A percentile compares a stretch with the other conserved stretches of the same genome.
phyloP scores from a whole-genome alignment of 495 filamentous ascomycete species.

The Astrothelium subdiscretum region DNA sequence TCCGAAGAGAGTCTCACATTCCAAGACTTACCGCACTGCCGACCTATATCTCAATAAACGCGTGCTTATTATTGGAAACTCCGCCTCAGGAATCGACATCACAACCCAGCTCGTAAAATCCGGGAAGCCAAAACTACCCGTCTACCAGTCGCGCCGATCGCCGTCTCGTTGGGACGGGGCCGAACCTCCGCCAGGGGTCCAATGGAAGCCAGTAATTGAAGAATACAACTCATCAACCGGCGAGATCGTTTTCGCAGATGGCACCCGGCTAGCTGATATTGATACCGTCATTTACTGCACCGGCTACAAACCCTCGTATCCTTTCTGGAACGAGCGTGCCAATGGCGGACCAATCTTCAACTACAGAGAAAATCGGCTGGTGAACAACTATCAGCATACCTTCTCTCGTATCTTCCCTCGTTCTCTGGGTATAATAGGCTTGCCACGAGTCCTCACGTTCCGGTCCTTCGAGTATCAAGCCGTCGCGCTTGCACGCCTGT shows the following conservation, averaged over 20 bases:
- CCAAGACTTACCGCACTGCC: constrained; percentile 35
- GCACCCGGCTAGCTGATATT: constrained; percentile 28
- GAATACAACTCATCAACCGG: constrained; percentile 25
- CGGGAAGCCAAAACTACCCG: constrained; percentile 24
- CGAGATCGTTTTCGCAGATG: constrained; percentile 35
- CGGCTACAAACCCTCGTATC: constrained; percentile 37
- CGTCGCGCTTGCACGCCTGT: constrained; percentile 36
- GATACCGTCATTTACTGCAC: constrained; percentile 40
- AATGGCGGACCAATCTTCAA: constrained; percentile 34
- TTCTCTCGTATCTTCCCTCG: constrained; percentile 31
- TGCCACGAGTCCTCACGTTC: constrained; percentile 37
- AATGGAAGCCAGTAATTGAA: constrained; percentile 35
- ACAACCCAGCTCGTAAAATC: constrained; percentile 27
- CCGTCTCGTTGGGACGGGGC: constrained; percentile 35
- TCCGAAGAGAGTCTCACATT: constrained; percentile 34
- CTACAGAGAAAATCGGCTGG: constrained; percentile 26
- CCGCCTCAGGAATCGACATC: constrained; percentile 40
- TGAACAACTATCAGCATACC: constrained; percentile 33
- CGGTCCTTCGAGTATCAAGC: constrained; percentile 42
- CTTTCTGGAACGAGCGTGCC: constrained; percentile 35
- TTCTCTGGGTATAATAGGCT: constrained; percentile 32
- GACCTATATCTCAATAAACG: constrained; percentile 22
- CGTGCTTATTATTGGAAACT: constrained; percentile 39
- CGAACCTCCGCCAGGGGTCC: constrained; percentile 29
- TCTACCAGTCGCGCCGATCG: constrained; percentile 36